Conservation (phyloP, 768 basidiomycete genomes). For the Macrolepiota fuliginosa region DNA sequence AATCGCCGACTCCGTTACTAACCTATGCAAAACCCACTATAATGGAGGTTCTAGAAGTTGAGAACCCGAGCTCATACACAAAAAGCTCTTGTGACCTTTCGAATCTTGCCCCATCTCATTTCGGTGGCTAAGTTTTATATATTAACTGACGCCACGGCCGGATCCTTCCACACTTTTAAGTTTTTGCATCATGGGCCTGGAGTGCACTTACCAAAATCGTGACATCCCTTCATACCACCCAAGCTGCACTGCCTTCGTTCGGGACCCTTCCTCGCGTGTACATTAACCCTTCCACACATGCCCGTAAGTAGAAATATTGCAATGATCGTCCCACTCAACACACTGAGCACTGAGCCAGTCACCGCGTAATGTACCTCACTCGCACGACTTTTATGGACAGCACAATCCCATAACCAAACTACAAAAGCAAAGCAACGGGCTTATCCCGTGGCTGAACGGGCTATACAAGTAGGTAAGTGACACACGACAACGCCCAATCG, state of each 20-base stretch:
- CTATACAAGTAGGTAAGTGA: background rate
- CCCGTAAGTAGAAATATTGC: background rate
- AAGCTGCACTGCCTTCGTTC: background rate
- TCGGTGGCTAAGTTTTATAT: background rate
- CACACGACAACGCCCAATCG: background rate
- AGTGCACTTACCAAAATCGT: background rate
- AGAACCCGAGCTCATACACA: background rate
- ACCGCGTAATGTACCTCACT: background rate
- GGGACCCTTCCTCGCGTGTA: background rate
- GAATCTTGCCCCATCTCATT: background rate
- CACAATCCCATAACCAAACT: background rate
- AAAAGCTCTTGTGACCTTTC: background rate
- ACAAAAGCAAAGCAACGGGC: background rate
- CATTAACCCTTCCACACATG: background rate
- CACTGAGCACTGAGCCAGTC: background rate
- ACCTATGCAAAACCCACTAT: background rate
- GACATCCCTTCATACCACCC: background rate
- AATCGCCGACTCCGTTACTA: background rate
- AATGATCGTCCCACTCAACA: background rate
- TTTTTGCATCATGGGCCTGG: background rate
- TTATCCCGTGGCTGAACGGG: too few relatives aligned
- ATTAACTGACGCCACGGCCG: background rate
- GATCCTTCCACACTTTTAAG: background rate
- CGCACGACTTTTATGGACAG: background rate
- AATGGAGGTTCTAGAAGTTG: constrained; percentile 2